Conservation (phyloP, 1,139 yeast genomes). For the Taphrina flavorubra region DNA sequence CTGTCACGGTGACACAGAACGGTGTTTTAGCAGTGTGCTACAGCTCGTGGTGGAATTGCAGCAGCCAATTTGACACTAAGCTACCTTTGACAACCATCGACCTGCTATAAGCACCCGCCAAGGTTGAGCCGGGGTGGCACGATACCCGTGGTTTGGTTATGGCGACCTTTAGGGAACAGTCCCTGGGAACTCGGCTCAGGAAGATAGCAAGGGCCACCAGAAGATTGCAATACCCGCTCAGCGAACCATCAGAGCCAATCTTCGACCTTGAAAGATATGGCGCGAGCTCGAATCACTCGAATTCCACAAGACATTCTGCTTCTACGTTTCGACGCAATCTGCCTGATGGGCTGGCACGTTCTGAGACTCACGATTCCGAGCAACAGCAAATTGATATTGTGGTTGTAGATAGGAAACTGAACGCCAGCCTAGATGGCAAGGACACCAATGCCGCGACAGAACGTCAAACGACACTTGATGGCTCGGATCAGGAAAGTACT, state of each 20-base stretch:
- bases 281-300: conserved; percentile 22
- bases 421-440: background rate
- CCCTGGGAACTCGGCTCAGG: conserved; percentile 6
- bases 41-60: too few relatives aligned
- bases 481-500: conserved; percentile 27
- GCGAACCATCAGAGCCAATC: conserved; percentile 32
- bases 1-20: background rate
- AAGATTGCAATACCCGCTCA: conserved; percentile 26
- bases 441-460: conserved; percentile 1
- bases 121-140: background rate
- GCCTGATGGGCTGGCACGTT: background rate
- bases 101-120: too few relatives aligned
- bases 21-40: too few relatives aligned
- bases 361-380: conserved; percentile 17
- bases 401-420: conserved; percentile 23
- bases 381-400: conserved; percentile 26
- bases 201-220: conserved; percentile 3
- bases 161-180: conserved; percentile 18
- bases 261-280: conserved; percentile 35
- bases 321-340: conserved; percentile 25
- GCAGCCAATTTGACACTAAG: too few relatives aligned
- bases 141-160: background rate
- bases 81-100: too few relatives aligned
- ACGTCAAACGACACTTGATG: conserved; percentile 6
- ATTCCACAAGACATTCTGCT: conserved; percentile 19